Base-by-base conservation (phyloP, 73 alveolate genomes). In the Paraurostyla sp. region DNA sequence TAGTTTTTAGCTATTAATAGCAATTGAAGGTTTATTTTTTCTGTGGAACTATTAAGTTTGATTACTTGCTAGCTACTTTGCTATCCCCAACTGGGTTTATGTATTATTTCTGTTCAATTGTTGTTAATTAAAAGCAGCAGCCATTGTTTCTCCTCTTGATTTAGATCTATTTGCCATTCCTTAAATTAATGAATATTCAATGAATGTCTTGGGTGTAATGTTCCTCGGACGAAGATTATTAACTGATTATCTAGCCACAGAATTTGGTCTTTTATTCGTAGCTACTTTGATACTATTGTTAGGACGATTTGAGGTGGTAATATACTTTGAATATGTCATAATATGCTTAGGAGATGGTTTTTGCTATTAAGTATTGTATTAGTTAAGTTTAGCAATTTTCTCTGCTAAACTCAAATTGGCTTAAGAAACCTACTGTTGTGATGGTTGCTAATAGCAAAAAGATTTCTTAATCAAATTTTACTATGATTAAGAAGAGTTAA, bases 281-380 rank as follows among this genome's bases (percentile, higher is more conserved):
- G 41, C 46, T 15, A 4, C 42, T 40, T 58, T 65, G 0, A 58
- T 11, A 35, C 7, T 35, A 22, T 58, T 65, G 9, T 36, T 30
- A 2, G 56, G 30, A 38, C 58, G 35, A 33, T 33, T 65, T 13
- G 82, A 38, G 23, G 35, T 65, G 41, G 56, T 65, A 22, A 65
- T 65, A 65, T 65, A 65, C 23, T 65, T 65, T 15, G 82, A 56
- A 40, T 65, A 65, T 15, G 59, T 38, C 82, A 65, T 65, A 2
- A 65, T 35, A 38, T 65, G 35, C 25, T 65, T 65, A 18, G 82
- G 40, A 1, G 60, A 7, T 3, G 82, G 82, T 7, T 38, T 1
- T 18, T 65, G 6, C 56, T 65, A 38, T 30, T 65, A 30, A 32
- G 54, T 18, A 40, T 16, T 18, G 25, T 65, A 65, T 38, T 33